phyloP scores from a whole-genome alignment of 768 basidiomycete species.

The Phaeotremella skinneri region DNA sequence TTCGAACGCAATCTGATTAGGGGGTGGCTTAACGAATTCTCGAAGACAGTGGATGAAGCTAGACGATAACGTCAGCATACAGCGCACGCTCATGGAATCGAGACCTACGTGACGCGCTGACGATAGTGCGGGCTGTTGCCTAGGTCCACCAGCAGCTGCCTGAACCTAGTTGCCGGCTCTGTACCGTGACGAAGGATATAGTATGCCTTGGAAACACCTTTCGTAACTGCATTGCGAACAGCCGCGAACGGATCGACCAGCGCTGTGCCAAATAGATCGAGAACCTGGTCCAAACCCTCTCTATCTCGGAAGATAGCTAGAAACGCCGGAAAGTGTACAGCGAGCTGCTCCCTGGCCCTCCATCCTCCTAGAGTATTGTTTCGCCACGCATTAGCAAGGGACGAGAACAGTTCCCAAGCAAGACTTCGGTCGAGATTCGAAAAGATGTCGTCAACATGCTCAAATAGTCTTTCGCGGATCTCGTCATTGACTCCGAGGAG shows the following conservation, averaged over 20 bases:
- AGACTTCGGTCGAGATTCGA: constrained; percentile 57
- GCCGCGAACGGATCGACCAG: constrained; percentile 77
- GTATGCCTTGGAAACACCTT: constrained; percentile 55
- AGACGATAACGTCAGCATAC: constrained; percentile 26
- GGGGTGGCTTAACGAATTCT: constrained; percentile 58
- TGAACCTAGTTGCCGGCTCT: constrained; percentile 27
- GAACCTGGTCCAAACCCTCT: constrained; percentile 57
- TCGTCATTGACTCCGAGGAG: constrained; percentile 62
- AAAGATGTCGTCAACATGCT: constrained; percentile 63
- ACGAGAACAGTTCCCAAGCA: constrained; percentile 54
- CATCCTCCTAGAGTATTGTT: constrained; percentile 64
- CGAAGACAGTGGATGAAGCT: constrained; percentile 76
- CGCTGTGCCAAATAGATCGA: constrained; percentile 61
- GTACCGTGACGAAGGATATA: constrained; percentile 38
- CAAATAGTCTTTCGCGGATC: constrained; percentile 68
- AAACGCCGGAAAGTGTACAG: constrained; percentile 60
- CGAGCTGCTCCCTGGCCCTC: constrained; percentile 74
- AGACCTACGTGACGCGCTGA: constrained; percentile 68
- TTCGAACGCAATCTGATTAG: constrained; percentile 55
- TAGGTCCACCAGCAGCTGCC: constrained; percentile 56
- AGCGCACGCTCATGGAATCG: constrained; percentile 11
- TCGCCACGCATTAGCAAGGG: constrained; percentile 61
- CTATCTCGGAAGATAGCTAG: constrained; percentile 53
- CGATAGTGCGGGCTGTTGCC: constrained; percentile 52
- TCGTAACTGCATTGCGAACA: constrained; percentile 73